These are phyloP conservation scores for Monascus ruber DNA, from an alignment of 2,329 filamentous ascomycete species.

Conservation along the genomic window DNA sequence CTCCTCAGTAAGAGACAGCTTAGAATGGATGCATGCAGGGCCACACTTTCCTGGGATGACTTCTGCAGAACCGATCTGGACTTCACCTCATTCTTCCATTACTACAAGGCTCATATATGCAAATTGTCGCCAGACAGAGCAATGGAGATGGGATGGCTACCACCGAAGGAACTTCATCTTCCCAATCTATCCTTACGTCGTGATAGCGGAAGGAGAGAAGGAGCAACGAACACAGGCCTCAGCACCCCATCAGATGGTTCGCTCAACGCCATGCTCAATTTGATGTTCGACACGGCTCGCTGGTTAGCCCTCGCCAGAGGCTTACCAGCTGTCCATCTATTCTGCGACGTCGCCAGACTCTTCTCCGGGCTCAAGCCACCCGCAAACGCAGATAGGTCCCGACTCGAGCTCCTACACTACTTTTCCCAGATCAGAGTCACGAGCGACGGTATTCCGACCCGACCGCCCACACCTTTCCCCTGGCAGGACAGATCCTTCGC, in stretches of 20 bases:
- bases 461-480: constrained; percentile 4
- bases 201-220: not conserved
- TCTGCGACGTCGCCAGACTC: constrained; percentile 14
- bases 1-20: constrained; percentile 8
- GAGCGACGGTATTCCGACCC: constrained; percentile 2
- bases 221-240: constrained; percentile 2
- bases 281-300: constrained; percentile 13
- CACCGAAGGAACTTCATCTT: constrained; percentile 3
- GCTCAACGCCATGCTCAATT: constrained; percentile 3
- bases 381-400: not conserved
- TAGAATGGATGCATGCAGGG: constrained; percentile 11
- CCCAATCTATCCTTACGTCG: constrained; percentile 1
- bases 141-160: constrained; percentile 9
- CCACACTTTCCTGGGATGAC: constrained; percentile 8
- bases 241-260: constrained; percentile 5
- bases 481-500: constrained; percentile 3
- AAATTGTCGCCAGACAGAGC: constrained; percentile 7
- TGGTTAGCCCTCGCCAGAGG: constrained; percentile 17
- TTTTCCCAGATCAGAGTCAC: constrained; percentile 8
- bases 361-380: constrained; percentile 10
- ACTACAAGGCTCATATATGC: constrained; percentile 9
- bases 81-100: constrained; percentile 9
- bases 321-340: constrained; percentile 16
- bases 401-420: constrained; percentile 6
- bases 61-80: constrained; percentile 8